phyloP scores from a whole-genome alignment of 2,329 filamentous ascomycete genomes.

The Waltergamsia citrina region DNA sequence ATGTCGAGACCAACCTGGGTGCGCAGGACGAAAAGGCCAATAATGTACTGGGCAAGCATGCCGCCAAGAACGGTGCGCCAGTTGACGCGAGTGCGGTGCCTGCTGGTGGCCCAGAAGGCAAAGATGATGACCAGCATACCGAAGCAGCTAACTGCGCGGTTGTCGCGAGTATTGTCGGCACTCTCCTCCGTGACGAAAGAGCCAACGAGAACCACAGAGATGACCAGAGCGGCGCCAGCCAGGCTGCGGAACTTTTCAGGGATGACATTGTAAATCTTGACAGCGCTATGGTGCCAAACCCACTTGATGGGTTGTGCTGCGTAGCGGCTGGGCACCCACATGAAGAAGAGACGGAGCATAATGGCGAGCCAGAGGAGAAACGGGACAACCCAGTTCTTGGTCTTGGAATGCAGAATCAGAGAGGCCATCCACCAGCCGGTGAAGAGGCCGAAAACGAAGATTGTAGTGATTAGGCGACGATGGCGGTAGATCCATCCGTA shows the following conservation, averaged over 20 bases:
- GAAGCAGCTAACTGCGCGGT: conserved; percentile 73
- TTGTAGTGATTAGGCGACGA: conserved; percentile 35
- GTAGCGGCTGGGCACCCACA: conserved; percentile 60
- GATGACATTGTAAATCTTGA: conserved; percentile 48
- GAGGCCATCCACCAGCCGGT: conserved; percentile 69
- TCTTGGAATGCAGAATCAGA: conserved; percentile 60
- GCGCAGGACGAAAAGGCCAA: conserved; percentile 80
- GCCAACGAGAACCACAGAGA: conserved; percentile 68
- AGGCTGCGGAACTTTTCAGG: conserved; percentile 58
- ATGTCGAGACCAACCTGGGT: conserved; percentile 79
- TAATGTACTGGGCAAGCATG: conserved; percentile 80
- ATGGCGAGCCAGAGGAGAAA: conserved; percentile 75
- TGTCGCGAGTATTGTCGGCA: conserved; percentile 66
- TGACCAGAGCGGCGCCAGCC: conserved; percentile 51
- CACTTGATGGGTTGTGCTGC: conserved; percentile 57
- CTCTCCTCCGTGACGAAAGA: conserved; percentile 65
- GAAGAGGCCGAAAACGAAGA: conserved; percentile 32
- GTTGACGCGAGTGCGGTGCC: conserved; percentile 51
- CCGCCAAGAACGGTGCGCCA: conserved; percentile 82
- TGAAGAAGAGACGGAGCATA: conserved; percentile 62
- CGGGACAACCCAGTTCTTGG: conserved; percentile 74
- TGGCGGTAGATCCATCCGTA: conserved; percentile 30
- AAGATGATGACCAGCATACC: conserved; percentile 65
- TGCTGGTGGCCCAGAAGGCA: conserved; percentile 61
- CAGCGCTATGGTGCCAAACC: conserved; percentile 57